Conservation (phyloP, 306 rosid species). For the Biancaea sappan region DNA sequence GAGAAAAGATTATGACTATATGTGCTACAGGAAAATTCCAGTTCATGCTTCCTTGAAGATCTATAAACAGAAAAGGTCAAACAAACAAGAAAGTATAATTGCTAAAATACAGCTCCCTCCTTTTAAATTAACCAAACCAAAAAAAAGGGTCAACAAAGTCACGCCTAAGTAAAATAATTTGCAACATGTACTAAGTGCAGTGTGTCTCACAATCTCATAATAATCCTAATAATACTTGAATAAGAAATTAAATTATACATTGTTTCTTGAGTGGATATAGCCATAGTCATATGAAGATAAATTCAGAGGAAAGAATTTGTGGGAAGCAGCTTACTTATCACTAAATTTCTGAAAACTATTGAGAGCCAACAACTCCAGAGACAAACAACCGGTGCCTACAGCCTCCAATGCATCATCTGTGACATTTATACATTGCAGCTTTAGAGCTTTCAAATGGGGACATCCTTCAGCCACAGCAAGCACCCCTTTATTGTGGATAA, state of each 20-base stretch:
- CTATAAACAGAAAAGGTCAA: constrained; percentile 15
- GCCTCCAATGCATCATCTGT: constrained; percentile 85
- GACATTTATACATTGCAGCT: constrained; percentile 83
- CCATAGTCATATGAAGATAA: constrained; percentile 25
- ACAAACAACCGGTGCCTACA: constrained; percentile 70
- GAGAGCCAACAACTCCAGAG: constrained; percentile 73
- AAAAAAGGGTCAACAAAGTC: constrained; percentile 11
- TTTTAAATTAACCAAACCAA: constrained; percentile 26
- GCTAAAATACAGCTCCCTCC: not conserved
- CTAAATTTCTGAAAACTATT: constrained; percentile 86
- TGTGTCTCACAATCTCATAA: constrained; percentile 11
- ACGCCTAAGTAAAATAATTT: not conserved
- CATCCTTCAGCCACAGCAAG: constrained; percentile 82
- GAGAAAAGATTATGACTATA: not conserved
- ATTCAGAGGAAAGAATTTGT: constrained; percentile 7
- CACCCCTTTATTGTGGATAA: constrained; percentile 78
- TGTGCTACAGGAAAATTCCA: not conserved
- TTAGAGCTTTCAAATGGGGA: constrained; percentile 70
- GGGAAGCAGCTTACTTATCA: constrained; percentile 63
- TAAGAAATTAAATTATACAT: constrained; percentile 7
- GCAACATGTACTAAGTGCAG: not conserved
- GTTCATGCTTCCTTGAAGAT: not conserved
- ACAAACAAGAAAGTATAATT: not conserved
- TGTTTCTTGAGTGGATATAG: constrained; percentile 14
- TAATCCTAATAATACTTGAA: not conserved